Evolutionary conservation across 2,329 filamentous ascomycete species (phyloP), one percentile per base, ranked within the genome.

Genomic region (Neopestalotiopsis clavispora): DNA sequence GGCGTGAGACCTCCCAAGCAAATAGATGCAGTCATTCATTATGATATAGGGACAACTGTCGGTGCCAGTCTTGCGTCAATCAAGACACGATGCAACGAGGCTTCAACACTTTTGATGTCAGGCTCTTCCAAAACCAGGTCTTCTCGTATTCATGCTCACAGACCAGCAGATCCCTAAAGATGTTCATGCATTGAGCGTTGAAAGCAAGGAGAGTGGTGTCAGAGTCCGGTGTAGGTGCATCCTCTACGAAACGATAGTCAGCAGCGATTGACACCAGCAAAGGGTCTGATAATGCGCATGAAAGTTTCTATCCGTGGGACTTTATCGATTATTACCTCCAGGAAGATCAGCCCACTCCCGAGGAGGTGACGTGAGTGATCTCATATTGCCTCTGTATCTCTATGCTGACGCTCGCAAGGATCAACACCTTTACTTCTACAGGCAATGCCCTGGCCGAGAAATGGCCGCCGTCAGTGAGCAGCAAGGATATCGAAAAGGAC

Each of bases 241-340:
- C 7, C 23, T 52, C 23, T 23, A 5, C 23, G 23, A n/a, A 14
- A 20, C 20, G 13, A 57, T 32, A 12, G 13, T 6, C 12, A 20
- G 14, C 17, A 20, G 45, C 14, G 5, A 30, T 6, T 58, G 38
- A 73, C 42, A 68, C 40, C 57, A 30, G 17, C 28, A 7, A 58
- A 93, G 91, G 91, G 91, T 86, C 86, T 67, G 84, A 85, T 69
- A 91, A 92, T 76, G 84, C 84, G 1, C 94, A 97, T 78, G 76
- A 84, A 59, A 94, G 92, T 79, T 79, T 84, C 30, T 97, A 94
- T 76, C 77, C 84, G 1, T 91, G 87, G 85, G 79, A 85, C 3
- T 93, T 92, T 83, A 82, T 93, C 68, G 74, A 83, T 68, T 79
- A 79, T 65, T 85, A 89, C 75, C 74, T 81, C 20, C 74, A 76